These are phyloP conservation scores for Corchorus capsularis DNA, from an alignment of 345 rosid genomes.

Conservation along the genomic window DNA sequence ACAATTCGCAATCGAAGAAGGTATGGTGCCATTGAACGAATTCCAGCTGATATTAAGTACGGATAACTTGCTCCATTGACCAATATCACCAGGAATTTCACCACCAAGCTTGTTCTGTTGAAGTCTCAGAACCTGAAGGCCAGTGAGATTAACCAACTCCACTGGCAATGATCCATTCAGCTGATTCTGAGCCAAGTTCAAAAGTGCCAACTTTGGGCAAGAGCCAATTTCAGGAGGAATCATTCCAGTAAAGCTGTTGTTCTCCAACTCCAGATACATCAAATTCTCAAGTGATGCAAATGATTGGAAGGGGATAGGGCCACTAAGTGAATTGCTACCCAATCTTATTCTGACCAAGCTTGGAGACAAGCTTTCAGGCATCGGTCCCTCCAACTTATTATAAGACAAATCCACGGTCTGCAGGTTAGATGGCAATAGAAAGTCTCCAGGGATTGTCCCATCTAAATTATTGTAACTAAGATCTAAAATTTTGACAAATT, in stretches of 20 bases:
- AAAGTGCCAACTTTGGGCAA: slow-evolving; percentile 46
- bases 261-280: slow-evolving; percentile 69
- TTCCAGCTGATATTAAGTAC: slow-evolving; percentile 60
- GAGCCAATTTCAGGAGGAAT: slow-evolving; percentile 50
- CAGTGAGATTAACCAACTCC: slow-evolving; percentile 39
- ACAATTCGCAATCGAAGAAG: slow-evolving; percentile 52
- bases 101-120: slow-evolving; percentile 54
- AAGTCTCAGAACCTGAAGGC: slow-evolving; percentile 62
- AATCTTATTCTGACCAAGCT: slow-evolving; percentile 64
- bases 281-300: slow-evolving; percentile 33
- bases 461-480: slow-evolving; percentile 57
- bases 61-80: slow-evolving; percentile 29
- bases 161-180: slow-evolving; percentile 48
- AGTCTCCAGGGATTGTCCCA: slow-evolving; percentile 50
- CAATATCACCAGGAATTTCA: slow-evolving; percentile 47
- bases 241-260: slow-evolving; percentile 50
- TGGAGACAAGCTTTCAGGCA: slow-evolving; percentile 49
- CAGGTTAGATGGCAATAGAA: slow-evolving; percentile 42
- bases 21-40: slow-evolving; percentile 56
- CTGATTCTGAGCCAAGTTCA: slow-evolving; percentile 62
- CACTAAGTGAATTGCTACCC: slow-evolving; percentile 56
- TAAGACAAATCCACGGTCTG: slow-evolving; percentile 55
- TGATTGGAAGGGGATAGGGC: slow-evolving; percentile 35
- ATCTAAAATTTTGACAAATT: slow-evolving; percentile 43
- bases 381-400: slow-evolving; percentile 44